These are phyloP conservation scores for Tarenaya hassleriana DNA, from an alignment of 345 rosid genomes.

Conservation along the genomic window DNA sequence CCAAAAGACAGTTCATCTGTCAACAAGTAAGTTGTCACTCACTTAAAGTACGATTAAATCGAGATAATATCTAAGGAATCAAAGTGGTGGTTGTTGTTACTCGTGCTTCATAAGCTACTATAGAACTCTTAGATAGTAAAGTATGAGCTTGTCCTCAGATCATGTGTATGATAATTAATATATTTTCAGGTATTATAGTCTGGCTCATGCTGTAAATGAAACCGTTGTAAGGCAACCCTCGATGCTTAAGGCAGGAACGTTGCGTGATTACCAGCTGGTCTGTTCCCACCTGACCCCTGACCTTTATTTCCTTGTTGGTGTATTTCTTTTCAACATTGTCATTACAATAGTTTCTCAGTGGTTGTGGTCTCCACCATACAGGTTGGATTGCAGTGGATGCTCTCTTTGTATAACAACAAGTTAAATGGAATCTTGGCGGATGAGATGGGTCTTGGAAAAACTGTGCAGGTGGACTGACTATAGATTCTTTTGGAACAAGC, in stretches of 20 bases:
- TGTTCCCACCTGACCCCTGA: slow-evolving; percentile 33
- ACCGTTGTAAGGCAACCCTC: slow-evolving; percentile 88
- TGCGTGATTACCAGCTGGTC: slow-evolving; percentile 99
- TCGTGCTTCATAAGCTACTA: slow-evolving; percentile 2
- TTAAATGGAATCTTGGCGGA: slow-evolving; percentile 98
- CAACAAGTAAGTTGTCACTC: slow-evolving; percentile 62
- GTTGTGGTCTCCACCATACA: slow-evolving; percentile 28
- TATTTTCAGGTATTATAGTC: slow-evolving; percentile 71
- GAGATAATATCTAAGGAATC: slow-evolving; percentile 8
- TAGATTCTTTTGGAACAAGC: slow-evolving; percentile 10
- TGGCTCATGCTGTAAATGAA: slow-evolving; percentile 99
- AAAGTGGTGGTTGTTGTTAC: slow-evolving; percentile 1
- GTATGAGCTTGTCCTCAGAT: slow-evolving; percentile 13
- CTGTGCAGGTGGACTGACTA: slow-evolving; percentile 72
- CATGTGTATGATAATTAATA: not conserved
- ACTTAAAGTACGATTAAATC: slow-evolving; percentile 6
- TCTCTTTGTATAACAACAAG: slow-evolving; percentile 95
- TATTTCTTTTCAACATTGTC: slow-evolving; percentile 10
- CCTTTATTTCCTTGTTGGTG: slow-evolving; percentile 14
- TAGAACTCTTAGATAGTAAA: slow-evolving; percentile 2
- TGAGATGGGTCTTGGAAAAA: slow-evolving; percentile 99
- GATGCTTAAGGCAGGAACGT: slow-evolving; percentile 86
- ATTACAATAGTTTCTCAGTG: slow-evolving; percentile 7
- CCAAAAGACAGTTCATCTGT: slow-evolving; percentile 88
- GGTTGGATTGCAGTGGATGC: slow-evolving; percentile 99